phyloP scores from a whole-genome alignment of 1,284 basidiomycete genomes.

The Sporisorium sorghi region DNA sequence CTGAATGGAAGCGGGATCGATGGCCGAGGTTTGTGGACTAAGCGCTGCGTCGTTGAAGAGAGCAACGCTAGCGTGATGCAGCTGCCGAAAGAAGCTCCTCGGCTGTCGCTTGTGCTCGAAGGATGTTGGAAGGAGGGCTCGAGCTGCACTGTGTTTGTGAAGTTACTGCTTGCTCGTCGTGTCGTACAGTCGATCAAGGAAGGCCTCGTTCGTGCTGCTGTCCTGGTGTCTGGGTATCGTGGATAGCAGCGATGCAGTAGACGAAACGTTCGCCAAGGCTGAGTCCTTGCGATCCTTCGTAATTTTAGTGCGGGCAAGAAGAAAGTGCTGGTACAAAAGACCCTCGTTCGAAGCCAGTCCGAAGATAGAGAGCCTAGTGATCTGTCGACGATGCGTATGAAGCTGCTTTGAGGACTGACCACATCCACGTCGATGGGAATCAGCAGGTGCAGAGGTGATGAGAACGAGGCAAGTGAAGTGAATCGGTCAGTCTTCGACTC shows the following conservation, averaged over 20 bases:
- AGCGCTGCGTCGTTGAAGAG: not conserved
- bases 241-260: conserved; percentile 1
- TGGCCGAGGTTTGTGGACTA: not conserved
- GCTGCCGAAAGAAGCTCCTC: not conserved
- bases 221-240: conserved; percentile 14
- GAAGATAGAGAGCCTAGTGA: not conserved
- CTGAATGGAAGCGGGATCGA: not conserved
- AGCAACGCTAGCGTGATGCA: not conserved
- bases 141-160: not conserved
- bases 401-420: not conserved
- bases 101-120: not conserved
- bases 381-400: not conserved
- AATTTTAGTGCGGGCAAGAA: no score
- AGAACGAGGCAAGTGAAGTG: not conserved
- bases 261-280: not conserved
- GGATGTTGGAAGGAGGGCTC: not conserved
- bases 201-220: not conserved
- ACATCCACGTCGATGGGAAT: not conserved
- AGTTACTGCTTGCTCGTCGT: not conserved
- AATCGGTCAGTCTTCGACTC: not conserved
- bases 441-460: not conserved
- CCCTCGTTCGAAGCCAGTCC: not conserved
- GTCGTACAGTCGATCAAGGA: not conserved
- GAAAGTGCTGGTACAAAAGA: no score
- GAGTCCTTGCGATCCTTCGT: not conserved